A percentile compares a stretch with the other conserved stretches of the same genome.
phyloP scores from a whole-genome alignment of 306 rosid species.

The Prunus kanzakura region DNA sequence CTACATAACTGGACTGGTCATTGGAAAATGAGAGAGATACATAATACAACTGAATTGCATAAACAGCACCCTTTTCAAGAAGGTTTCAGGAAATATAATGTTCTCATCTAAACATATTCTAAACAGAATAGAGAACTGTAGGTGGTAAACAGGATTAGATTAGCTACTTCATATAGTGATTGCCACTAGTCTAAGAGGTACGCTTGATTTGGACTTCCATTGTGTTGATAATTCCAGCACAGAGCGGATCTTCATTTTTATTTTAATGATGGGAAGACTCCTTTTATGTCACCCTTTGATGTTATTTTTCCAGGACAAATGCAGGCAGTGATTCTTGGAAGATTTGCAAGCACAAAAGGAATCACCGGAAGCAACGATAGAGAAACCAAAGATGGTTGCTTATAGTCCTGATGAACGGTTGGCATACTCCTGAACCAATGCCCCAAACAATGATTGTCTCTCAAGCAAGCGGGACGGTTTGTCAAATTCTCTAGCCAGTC shows the following conservation, averaged over 20 bases:
- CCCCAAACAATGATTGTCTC: slow-evolving; percentile 69
- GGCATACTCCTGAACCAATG: slow-evolving; percentile 89
- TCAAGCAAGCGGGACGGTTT: slow-evolving; percentile 69
- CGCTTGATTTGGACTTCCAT: too few relatives aligned
- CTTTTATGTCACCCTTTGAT: neutral
- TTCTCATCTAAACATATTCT: too few relatives aligned
- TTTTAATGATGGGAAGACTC: neutral
- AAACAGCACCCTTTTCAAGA: neutral
- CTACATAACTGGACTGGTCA: too few relatives aligned
- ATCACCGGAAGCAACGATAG: neutral
- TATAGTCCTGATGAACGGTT: slow-evolving; percentile 66
- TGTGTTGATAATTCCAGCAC: neutral
- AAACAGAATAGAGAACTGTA: too few relatives aligned
- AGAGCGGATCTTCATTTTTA: neutral
- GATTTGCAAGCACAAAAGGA: neutral
- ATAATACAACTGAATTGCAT: neutral
- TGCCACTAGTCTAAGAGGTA: neutral
- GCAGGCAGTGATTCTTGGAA: neutral
- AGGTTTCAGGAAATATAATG: too few relatives aligned
- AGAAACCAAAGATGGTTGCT: neutral
- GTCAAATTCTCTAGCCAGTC: slow-evolving; percentile 80
- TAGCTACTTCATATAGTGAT: neutral
- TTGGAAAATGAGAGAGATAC: neutral
- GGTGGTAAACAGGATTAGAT: neutral
- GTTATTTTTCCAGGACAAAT: neutral